Evolutionary conservation across 192 early-diverging fungal genomes (phyloP), one percentile per base, ranked within the genome.

Genomic region (Phlyctochytrium planicorne): DNA sequence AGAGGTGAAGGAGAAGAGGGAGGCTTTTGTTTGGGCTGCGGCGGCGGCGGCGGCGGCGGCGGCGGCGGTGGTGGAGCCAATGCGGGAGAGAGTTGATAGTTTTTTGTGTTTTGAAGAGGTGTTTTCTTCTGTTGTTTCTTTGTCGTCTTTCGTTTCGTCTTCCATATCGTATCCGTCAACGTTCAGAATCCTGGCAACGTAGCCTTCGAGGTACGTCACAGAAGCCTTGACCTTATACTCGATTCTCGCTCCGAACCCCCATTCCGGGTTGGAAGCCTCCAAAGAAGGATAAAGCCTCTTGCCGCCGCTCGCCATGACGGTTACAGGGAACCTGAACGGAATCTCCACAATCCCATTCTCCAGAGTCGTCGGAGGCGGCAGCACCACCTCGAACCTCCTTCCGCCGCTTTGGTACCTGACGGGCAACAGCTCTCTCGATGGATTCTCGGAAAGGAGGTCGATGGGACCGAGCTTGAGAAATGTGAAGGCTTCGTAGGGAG

Each of bases 221-320:
- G 23, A 30, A 23, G 34, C 69, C 1, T 24, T 35, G 27, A 71
- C 24, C 12, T 20, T 63, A 52, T 71, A 71, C 31, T 40, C 50
- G 55, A 71, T 71, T 14, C 69, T 17, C 29, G 62, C 69, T 32
- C 69, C 69, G 56, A 71, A 71, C n/a, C 69, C 69, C 69, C 69
- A 71, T 52, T 71, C 69, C 4, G 69, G 69, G 37, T 71, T 71
- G 3, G 69, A 71, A 2, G 69, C 69, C 3, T n/a, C 33, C 25
- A 71, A 59, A 30, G 62, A 65, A 14, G 52, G 52, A 35, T 71
- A 62, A 17, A 71, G 52, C 37, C 63, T 63, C 53, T 59, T 53
- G 0, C 56, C 31, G 24, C 29, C 55, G 25, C 53, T 25, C 14
- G 30, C 53, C 33, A 40, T 56, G 50, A 55, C 63, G 10, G 10